phyloP scores from a whole-genome alignment of 192 early-diverging fungal genomes.

The Thamnidium elegans region DNA sequence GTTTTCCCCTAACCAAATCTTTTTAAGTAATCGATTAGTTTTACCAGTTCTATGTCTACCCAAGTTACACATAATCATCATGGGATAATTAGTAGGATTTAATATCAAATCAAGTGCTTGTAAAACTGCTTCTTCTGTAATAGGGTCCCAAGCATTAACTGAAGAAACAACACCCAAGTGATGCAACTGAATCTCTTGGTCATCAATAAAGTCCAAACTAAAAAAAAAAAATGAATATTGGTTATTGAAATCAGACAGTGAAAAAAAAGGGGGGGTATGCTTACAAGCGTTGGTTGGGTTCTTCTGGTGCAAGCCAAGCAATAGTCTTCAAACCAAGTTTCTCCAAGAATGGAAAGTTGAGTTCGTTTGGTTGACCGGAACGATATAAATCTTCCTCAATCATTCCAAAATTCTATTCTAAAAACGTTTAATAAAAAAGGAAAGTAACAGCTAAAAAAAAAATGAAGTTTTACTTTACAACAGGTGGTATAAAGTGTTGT shows the following conservation, averaged over 20 bases:
- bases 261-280: neutral
- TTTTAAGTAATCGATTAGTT: neutral
- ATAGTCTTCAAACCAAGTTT: constrained; percentile 93
- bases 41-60: constrained; percentile 93
- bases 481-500: constrained; percentile 76
- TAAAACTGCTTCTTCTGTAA: constrained; percentile 94
- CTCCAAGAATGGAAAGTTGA: constrained; percentile 99
- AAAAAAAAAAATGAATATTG: neutral
- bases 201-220: constrained; percentile 94
- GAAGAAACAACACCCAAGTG: constrained; percentile 84
- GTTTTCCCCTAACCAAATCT: too few relatives aligned
- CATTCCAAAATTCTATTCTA: constrained; percentile 89
- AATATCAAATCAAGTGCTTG: constrained; percentile 86
- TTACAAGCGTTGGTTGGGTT: constrained; percentile 92
- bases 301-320: constrained; percentile 94
- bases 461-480: constrained; percentile 44
- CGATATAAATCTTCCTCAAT: constrained; percentile 97
- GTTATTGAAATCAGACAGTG: constrained; percentile 1
- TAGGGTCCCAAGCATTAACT: constrained; percentile 94
- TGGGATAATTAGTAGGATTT: constrained; percentile 85
- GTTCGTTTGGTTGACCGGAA: constrained; percentile 96
- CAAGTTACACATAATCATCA: constrained; percentile 98
- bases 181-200: constrained; percentile 93
- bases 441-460: neutral
- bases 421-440: too few relatives aligned